Percentiles rank a stretch among this genome's conserved stretches.
Conservation (phyloP, 306 rosid species). For the Sphenostylis stenocarpa region DNA sequence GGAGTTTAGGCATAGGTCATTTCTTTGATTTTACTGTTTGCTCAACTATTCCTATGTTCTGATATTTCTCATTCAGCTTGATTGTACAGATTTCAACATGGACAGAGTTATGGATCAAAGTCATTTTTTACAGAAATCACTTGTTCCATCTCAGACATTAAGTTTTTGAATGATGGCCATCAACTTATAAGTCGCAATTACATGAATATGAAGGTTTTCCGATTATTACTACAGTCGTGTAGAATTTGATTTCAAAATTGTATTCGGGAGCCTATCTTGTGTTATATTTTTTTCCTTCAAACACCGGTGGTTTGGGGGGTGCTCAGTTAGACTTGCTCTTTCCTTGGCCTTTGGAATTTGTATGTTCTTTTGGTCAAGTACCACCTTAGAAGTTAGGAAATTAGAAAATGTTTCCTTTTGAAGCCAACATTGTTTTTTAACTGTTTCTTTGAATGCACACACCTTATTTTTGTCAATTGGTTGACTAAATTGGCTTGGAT, state of each 20-base stretch:
- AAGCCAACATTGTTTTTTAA: slow-evolving; percentile 6
- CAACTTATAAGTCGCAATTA: slow-evolving; percentile 68
- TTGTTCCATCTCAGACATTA: slow-evolving; percentile 61
- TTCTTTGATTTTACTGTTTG: slow-evolving; percentile 11
- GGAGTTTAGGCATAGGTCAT: not conserved
- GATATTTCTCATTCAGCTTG: slow-evolving; percentile 37
- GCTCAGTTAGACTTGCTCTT: not conserved
- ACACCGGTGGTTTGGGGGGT: not conserved
- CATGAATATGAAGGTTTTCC: slow-evolving; percentile 64
- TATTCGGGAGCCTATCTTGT: slow-evolving; percentile 13
- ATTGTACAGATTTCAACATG: slow-evolving; percentile 57
- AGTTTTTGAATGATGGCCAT: slow-evolving; percentile 59
- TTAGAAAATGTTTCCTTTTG: not conserved
- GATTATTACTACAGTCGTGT: not conserved
- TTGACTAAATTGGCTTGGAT: not conserved
- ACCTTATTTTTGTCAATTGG: not conserved
- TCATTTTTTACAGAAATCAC: slow-evolving; percentile 61
- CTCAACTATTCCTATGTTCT: slow-evolving; percentile 6
- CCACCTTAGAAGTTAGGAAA: not conserved
- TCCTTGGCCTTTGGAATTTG: not conserved
- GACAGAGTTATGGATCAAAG: slow-evolving; percentile 44
- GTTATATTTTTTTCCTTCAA: not conserved
- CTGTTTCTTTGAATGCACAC: not conserved
- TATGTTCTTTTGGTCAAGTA: not conserved
- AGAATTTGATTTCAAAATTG: not conserved